These are phyloP conservation scores for Cytospora paraplurivora DNA, from an alignment of 2,329 filamentous ascomycete genomes.

Conservation along the genomic window DNA sequence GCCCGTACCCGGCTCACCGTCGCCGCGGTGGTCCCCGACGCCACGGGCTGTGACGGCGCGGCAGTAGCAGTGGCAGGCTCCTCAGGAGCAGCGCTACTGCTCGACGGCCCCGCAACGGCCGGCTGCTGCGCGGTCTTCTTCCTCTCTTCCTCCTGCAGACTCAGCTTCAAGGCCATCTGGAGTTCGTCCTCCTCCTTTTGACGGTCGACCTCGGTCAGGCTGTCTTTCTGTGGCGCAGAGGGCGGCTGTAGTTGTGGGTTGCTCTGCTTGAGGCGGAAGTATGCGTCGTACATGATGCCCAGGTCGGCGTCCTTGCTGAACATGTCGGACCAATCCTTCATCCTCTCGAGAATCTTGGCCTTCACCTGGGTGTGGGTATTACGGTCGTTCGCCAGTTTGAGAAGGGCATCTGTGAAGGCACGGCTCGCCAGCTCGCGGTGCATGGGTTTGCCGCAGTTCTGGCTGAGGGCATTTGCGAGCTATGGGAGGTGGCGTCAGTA, in stretches of 20 bases:
- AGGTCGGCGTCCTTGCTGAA: constrained; percentile 86
- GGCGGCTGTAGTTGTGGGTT: constrained; percentile 91
- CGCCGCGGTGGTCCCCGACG: constrained; percentile 88
- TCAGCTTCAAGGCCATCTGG: constrained; percentile 92
- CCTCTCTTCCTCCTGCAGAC: constrained; percentile 80
- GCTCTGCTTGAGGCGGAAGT: constrained; percentile 77
- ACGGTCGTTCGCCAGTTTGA: constrained; percentile 88
- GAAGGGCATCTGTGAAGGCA: constrained; percentile 90
- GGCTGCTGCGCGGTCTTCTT: constrained; percentile 49
- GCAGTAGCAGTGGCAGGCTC: constrained; percentile 44
- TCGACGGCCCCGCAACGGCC: constrained; percentile 38
- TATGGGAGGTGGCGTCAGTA: constrained; percentile 39
- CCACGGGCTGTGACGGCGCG: constrained; percentile 58
- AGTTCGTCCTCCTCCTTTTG: constrained; percentile 97
- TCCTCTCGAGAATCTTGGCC: constrained; percentile 92
- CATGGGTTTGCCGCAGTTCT: constrained; percentile 85
- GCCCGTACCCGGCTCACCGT: constrained; percentile 94
- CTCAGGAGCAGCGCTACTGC: constrained; percentile 40
- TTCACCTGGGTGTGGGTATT: constrained; percentile 98
- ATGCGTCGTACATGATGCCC: constrained; percentile 96
- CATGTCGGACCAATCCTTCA: constrained; percentile 96
- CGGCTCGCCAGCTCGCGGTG: constrained; percentile 89
- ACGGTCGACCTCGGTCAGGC: constrained; percentile 85
- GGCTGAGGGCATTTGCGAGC: constrained; percentile 87
- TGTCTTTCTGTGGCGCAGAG: constrained; percentile 89